These are phyloP conservation scores for Clonostachys rhizophaga DNA, from an alignment of 2,329 filamentous ascomycete species.

Conservation along the genomic window DNA sequence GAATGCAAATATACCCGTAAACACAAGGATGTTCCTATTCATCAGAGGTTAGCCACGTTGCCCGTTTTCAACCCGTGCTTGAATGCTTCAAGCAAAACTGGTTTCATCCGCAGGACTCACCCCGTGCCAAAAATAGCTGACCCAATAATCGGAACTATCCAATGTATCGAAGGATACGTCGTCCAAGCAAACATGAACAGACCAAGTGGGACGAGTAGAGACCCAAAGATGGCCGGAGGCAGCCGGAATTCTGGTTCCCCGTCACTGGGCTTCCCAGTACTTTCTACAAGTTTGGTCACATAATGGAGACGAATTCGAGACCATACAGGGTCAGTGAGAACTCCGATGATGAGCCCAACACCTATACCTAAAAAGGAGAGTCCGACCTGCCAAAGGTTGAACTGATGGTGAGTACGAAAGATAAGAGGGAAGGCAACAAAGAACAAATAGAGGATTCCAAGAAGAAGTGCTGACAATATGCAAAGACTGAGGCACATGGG, in stretches of 20 bases:
- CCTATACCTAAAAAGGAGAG: constrained; percentile 74
- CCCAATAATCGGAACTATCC: constrained; percentile 72
- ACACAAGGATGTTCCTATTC: constrained; percentile 67
- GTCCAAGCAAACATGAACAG: constrained; percentile 91
- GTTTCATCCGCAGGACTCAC: constrained; percentile 37
- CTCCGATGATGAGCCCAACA: constrained; percentile 6
- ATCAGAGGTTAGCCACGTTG: too few species aligned
- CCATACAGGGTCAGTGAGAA: too few species aligned
- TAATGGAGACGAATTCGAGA: too few species aligned
- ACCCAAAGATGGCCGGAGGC: constrained; percentile 68
- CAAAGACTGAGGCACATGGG: constrained; percentile 84
- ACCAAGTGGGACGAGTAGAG: constrained; percentile 71
- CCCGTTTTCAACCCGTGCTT: constrained; percentile 1
- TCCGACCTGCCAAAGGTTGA: constrained; percentile 77
- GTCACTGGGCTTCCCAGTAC: too few species aligned
- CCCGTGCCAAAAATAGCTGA: constrained; percentile 66
- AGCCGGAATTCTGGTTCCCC: constrained; percentile 83
- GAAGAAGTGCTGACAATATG: constrained; percentile 76
- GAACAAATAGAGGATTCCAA: constrained; percentile 86
- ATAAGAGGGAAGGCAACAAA: constrained; percentile 84
- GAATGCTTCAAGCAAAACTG: neutral
- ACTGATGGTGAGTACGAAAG: constrained; percentile 70
- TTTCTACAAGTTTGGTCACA: too few species aligned
- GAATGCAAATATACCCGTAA: constrained; percentile 84
- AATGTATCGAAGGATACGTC: constrained; percentile 68